Evolutionary conservation across 2,329 filamentous ascomycete genomes (phyloP).

Genomic region (Rutstroemia sp.): DNA sequence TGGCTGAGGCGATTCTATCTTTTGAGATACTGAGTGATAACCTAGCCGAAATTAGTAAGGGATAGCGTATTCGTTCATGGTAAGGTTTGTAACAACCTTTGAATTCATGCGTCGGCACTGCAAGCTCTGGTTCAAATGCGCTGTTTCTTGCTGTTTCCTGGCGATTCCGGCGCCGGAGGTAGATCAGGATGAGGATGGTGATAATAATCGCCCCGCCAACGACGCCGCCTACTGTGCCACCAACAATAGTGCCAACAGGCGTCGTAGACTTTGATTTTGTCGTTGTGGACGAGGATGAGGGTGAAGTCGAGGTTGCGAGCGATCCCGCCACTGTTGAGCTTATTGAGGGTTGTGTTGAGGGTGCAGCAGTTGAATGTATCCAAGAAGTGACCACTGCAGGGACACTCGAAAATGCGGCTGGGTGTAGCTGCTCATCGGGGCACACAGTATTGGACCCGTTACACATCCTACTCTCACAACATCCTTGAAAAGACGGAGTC

Average conservation of each 20-base stretch:
- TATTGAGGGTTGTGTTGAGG: neutral
- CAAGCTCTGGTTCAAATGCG: neutral
- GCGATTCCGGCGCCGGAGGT: neutral
- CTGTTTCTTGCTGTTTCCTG: neutral
- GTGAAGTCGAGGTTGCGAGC: neutral
- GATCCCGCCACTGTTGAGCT: neutral
- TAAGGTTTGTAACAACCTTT: neutral
- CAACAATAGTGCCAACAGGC: neutral
- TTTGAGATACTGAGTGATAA: neutral
- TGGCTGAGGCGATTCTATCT: neutral
- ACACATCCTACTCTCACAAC: constrained; percentile 6
- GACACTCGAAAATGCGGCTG: neutral
- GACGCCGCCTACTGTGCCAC: neutral
- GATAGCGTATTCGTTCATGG: neutral
- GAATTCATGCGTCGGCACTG: neutral
- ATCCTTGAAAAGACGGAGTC: constrained; percentile 13
- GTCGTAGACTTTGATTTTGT: neutral
- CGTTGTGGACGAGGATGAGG: neutral
- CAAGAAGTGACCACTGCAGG: neutral
- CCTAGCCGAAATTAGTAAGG: neutral
- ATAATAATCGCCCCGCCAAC: neutral
- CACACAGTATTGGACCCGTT: constrained; percentile 2
- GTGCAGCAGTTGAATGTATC: neutral
- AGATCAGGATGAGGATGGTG: neutral
- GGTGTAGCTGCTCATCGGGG: neutral